phyloP scores from a whole-genome alignment of 2,329 filamentous ascomycete genomes.

The Ophiostoma ips region DNA sequence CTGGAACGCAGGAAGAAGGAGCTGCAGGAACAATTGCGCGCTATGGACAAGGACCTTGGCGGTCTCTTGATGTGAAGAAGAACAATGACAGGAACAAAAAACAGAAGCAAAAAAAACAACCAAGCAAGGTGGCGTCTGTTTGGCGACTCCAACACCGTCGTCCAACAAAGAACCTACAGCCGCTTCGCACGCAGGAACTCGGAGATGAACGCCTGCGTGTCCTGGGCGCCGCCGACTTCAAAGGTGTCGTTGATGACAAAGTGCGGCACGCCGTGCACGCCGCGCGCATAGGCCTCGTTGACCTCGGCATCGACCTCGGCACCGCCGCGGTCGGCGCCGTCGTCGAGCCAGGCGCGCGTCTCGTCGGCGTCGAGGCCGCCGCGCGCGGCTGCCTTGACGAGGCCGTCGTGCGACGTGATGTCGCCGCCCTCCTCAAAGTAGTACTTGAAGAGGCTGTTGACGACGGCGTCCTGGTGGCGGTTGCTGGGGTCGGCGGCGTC shows the following conservation, averaged over 20 bases:
- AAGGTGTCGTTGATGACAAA: constrained; percentile 58
- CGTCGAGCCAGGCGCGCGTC: constrained; percentile 38
- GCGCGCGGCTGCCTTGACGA: constrained; percentile 37
- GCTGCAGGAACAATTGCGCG: constrained; percentile 35
- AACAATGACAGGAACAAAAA: not conserved
- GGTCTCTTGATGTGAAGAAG: constrained; percentile 36
- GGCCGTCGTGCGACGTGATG: constrained; percentile 41
- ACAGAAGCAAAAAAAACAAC: not conserved
- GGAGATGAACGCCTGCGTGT: constrained; percentile 50
- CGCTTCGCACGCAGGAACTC: constrained; percentile 42
- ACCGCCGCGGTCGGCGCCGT: constrained; percentile 39
- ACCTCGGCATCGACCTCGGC: constrained; percentile 44
- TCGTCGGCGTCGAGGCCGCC: constrained; percentile 40
- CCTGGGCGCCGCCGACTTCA: constrained; percentile 58
- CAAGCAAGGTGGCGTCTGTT: no score
- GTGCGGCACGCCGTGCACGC: constrained; percentile 56
- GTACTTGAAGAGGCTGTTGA: constrained; percentile 48
- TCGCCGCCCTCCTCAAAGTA: constrained; percentile 54
- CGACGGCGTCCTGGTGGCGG: constrained; percentile 28
- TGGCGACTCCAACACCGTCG: no score
- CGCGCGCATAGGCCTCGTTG: constrained; percentile 33
- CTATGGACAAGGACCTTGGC: constrained; percentile 43
- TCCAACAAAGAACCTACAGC: not conserved
- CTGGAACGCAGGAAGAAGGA: constrained; percentile 43
- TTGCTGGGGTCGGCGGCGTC: not conserved